Evolutionary conservation across 805 yeast species (phyloP).

Genomic region (Starmerella tilneyi): DNA sequence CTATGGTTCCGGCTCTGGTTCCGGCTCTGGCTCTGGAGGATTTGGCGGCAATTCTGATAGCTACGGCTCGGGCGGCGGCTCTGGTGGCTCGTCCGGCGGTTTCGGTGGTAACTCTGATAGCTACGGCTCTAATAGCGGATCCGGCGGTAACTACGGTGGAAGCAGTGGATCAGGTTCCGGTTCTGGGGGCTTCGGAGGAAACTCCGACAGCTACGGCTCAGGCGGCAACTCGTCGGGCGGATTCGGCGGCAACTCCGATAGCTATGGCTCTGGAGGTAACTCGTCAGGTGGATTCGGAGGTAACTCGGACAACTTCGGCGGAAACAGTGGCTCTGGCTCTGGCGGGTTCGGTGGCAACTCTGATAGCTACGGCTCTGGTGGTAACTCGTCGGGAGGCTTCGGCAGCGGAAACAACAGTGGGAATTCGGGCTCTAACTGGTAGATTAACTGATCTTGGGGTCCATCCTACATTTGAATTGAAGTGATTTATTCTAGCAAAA

Average conservation of each 20-base stretch:
- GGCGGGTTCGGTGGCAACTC: conserved; percentile 6
- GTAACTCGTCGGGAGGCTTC: conserved; percentile 11
- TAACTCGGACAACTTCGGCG: conserved; percentile 14
- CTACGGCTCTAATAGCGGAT: background rate
- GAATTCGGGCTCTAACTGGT: conserved; percentile 21
- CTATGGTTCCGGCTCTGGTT: no score
- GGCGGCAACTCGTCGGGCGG: conserved; percentile 6
- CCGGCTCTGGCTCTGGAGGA: background rate
- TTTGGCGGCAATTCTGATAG: conserved; percentile 4
- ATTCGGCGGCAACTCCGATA: background rate
- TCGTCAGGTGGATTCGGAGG: conserved; percentile 2
- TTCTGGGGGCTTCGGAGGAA: no score
- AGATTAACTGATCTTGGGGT: no score
- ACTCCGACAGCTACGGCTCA: conserved; percentile 26
- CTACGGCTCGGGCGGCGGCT: no score
- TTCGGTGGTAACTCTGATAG: conserved; percentile 22
- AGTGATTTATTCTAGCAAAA: no score
- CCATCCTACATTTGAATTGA: no score
- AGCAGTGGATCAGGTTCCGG: no score
- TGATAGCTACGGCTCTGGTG: no score
- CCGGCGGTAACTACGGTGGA: background rate
- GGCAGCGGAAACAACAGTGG: conserved; percentile 15
- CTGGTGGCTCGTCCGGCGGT: no score
- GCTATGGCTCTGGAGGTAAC: conserved; percentile 23
- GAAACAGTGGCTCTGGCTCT: conserved; percentile 18